A percentile compares a stretch with the other conserved stretches of the same genome.
phyloP scores from a whole-genome alignment of 176 grass and related monocot species.

The Melocanna baccifera region DNA sequence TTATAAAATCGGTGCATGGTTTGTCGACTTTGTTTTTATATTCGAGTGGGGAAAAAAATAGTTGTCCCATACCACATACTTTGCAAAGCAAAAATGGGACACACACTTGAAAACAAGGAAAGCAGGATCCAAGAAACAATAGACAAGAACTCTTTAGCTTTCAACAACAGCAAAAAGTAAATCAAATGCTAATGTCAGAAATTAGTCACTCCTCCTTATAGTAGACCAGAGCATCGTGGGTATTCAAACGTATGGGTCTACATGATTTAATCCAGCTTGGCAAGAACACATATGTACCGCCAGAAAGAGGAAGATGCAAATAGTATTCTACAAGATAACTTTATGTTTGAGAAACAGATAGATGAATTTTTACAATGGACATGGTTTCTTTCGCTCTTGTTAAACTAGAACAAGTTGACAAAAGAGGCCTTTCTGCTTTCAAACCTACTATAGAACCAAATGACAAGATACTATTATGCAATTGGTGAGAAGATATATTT shows the following conservation, averaged over 20 bases:
- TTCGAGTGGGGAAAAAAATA: background rate
- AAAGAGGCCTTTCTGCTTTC: slow-evolving; percentile 27
- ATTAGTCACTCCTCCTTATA: background rate
- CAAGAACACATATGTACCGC: background rate
- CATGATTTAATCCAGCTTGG: background rate
- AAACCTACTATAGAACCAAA: background rate
- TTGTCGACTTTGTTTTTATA: slow-evolving; percentile 27
- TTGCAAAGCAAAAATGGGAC: background rate
- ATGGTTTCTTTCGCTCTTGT: background rate
- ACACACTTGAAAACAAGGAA: slow-evolving; percentile 25
- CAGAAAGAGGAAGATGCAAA: background rate
- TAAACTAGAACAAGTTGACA: slow-evolving; percentile 14
- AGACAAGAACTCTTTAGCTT: slow-evolving; percentile 11
- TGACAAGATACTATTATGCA: no score
- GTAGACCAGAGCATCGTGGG: background rate
- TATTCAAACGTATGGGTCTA: background rate
- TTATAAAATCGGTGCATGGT: slow-evolving; percentile 22
- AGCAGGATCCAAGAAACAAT: slow-evolving; percentile 26
- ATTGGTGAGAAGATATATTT: no score
- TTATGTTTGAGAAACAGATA: background rate
- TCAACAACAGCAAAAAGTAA: slow-evolving; percentile 16
- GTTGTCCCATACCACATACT: background rate
- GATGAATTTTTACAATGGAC: background rate
- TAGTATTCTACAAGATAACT: background rate
- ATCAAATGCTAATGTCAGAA: background rate